A percentile compares a stretch with the other conserved stretches of the same genome.
Conservation (phyloP, 805 yeast genomes). For the Scheffersomyces stipitis region DNA sequence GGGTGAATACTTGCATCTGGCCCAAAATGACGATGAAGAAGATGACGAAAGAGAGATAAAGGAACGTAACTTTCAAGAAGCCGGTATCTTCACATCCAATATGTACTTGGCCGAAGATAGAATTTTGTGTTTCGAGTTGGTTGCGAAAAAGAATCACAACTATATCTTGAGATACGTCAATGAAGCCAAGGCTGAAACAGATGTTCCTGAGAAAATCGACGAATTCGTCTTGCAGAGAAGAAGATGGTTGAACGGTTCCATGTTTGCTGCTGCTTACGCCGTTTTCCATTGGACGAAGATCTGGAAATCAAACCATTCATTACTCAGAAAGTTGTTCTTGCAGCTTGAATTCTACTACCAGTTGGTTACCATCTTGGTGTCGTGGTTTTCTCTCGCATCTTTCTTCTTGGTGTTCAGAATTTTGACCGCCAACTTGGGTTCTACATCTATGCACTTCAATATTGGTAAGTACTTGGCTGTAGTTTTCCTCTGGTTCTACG, state of each 20-base stretch:
- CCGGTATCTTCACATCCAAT: conserved; percentile 86
- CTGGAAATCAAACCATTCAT: conserved; percentile 86
- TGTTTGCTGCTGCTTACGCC: conserved; percentile 93
- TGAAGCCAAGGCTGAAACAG: conserved; percentile 94
- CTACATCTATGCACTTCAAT: conserved; percentile 55
- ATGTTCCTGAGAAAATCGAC: conserved; percentile 92
- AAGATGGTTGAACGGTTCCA: conserved; percentile 97
- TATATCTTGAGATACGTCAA: conserved; percentile 93
- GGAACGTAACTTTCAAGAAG: conserved; percentile 38
- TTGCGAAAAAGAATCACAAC: conserved; percentile 76
- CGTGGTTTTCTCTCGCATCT: conserved; percentile 90
- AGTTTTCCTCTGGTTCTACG: conserved; percentile 80
- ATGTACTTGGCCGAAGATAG: conserved; percentile 98
- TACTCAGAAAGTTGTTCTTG: conserved; percentile 72
- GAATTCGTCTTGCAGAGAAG: conserved; percentile 95
- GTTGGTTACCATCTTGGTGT: conserved; percentile 72
- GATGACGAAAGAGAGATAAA: conserved; percentile 41
- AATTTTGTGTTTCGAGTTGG: conserved; percentile 93
- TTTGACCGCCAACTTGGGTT: conserved; percentile 76
- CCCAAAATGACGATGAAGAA: conserved; percentile 43
- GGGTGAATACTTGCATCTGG: conserved; percentile 80
- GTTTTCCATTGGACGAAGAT: conserved; percentile 82
- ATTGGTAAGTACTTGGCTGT: conserved; percentile 80
- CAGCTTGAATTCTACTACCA: conserved; percentile 91
- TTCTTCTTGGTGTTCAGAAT: conserved; percentile 91